A percentile compares a stretch with the other conserved stretches of the same genome.
Evolutionary conservation across 768 basidiomycete species (phyloP).

Genomic region (Hortiboletus flavorubellus): DNA sequence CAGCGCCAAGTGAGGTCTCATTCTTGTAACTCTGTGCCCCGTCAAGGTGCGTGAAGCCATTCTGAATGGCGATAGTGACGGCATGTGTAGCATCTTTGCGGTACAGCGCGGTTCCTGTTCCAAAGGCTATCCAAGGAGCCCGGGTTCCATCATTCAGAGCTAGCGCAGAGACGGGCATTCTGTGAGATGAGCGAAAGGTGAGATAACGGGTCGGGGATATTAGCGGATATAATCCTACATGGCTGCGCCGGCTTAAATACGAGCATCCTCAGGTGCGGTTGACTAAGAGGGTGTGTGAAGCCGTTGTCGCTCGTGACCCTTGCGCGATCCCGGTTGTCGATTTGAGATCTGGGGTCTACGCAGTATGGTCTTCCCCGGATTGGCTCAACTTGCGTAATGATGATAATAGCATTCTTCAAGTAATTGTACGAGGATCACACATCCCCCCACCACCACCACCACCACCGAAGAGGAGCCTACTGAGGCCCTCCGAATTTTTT

Average conservation of each 20-base stretch:
- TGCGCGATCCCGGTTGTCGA: neutral
- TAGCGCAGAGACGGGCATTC: constrained; percentile 31
- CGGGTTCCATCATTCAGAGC: constrained; percentile 53
- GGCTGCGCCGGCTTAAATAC: constrained; percentile 5
- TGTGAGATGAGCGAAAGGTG: constrained; percentile 4
- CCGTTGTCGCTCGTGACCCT: neutral
- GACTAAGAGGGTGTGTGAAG: constrained; percentile 5
- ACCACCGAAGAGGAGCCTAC: too few relatives aligned
- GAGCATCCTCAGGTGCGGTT: neutral
- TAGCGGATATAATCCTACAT: neutral
- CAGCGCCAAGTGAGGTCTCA: constrained; percentile 50
- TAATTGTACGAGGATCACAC: too few relatives aligned
- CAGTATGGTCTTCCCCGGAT: too few relatives aligned
- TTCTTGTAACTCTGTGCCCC: constrained; percentile 61
- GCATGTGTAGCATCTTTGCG: constrained; percentile 39
- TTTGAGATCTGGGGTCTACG: neutral
- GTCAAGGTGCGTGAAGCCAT: constrained; percentile 61
- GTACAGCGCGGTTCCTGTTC: constrained; percentile 56
- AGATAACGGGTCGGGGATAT: neutral
- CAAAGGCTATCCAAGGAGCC: constrained; percentile 59
- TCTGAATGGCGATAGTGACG: constrained; percentile 48
- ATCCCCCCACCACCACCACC: too few relatives aligned
- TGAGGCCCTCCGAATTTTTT: too few relatives aligned
- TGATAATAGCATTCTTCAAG: too few relatives aligned
- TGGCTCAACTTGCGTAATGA: too few relatives aligned